phyloP scores from a whole-genome alignment of 192 early-diverging fungal genomes.

The Phlyctochytrium arcticum region DNA sequence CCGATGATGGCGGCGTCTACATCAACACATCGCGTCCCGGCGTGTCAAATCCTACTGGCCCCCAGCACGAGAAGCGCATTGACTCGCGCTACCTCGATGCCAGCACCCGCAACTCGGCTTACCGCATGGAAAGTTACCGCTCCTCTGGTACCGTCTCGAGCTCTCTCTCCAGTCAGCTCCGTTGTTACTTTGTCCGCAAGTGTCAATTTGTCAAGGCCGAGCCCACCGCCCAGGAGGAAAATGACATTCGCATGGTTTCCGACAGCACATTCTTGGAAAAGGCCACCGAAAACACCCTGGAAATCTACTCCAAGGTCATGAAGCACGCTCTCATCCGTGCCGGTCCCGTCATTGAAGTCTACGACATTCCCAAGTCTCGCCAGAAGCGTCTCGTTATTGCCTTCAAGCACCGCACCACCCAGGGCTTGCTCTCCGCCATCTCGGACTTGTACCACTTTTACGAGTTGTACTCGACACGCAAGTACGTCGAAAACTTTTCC shows the following conservation, averaged over 20 bases:
- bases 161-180: conserved; percentile 78
- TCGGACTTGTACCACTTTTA: conserved; percentile 99
- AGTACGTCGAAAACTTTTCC: conserved; percentile 99
- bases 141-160: conserved; percentile 89
- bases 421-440: conserved; percentile 89
- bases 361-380: conserved; percentile 80
- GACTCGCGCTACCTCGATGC: conserved; percentile 86
- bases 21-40: conserved; percentile 95
- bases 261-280: conserved; percentile 93
- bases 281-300: conserved; percentile 86
- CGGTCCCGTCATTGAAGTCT: conserved; percentile 93
- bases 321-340: conserved; percentile 76
- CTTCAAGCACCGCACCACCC: conserved; percentile 81
- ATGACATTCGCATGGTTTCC: conserved; percentile 77
- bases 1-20: conserved; percentile 87
- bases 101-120: conserved; percentile 65
- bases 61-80: conserved; percentile 81
- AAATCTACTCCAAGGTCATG: conserved; percentile 85
- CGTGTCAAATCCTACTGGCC: conserved; percentile 78
- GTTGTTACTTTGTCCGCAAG: conserved; percentile 90
- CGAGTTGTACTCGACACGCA: conserved; percentile 89
- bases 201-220: conserved; percentile 86
- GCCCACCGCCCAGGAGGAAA: conserved; percentile 65
- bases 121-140: conserved; percentile 92
- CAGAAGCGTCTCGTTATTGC: conserved; percentile 92